phyloP scores from a whole-genome alignment of 306 rosid genomes.

The Spatholobus suberectus region DNA sequence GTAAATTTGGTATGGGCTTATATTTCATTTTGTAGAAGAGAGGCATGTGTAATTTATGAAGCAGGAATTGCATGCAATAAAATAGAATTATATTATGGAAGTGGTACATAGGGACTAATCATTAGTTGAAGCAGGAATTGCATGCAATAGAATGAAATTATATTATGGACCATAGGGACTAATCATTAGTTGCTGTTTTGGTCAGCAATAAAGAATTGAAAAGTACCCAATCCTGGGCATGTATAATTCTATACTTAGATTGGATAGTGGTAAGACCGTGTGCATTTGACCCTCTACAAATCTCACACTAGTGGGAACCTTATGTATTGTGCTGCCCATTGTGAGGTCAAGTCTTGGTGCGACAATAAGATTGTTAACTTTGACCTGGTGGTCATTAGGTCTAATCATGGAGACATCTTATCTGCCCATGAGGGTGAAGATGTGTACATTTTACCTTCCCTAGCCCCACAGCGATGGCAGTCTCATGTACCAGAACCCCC shows the following conservation, averaged over 20 bases:
- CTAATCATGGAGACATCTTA: neutral
- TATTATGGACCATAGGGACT: neutral
- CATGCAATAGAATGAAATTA: neutral
- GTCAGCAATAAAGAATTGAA: constrained; percentile 12
- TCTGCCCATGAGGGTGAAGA: neutral
- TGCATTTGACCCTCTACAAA: constrained; percentile 8
- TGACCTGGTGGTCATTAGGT: neutral
- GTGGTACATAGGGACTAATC: too few species aligned
- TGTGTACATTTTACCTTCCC: neutral
- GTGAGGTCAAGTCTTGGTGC: neutral
- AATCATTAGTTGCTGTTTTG: neutral
- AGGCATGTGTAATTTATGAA: neutral
- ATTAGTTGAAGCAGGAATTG: neutral
- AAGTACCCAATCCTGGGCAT: neutral
- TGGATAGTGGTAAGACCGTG: neutral
- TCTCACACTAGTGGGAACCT: neutral
- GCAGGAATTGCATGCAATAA: neutral
- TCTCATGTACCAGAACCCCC: neutral
- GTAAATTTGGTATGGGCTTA: neutral
- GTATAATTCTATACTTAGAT: neutral
- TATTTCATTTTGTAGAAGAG: neutral
- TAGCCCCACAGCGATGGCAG: neutral
- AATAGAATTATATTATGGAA: neutral
- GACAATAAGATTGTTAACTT: neutral
- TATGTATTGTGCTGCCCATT: neutral